phyloP scores from a whole-genome alignment of 805 yeast genomes.

The Cyberlindnera mississippiensis region DNA sequence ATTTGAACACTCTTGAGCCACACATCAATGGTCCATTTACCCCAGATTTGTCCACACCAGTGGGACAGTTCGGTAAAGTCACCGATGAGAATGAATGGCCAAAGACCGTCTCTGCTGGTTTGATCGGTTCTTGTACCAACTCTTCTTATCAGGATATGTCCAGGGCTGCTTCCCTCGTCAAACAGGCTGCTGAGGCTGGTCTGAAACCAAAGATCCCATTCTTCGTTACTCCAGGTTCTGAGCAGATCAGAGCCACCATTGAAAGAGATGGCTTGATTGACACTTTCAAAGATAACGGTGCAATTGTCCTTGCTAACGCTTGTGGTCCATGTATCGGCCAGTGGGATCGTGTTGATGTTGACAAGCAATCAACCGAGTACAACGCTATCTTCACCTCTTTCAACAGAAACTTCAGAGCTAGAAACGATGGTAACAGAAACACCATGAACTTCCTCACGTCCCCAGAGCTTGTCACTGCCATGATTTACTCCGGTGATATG shows the following conservation, averaged over 20 bases:
- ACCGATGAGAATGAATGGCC: constrained; percentile 92
- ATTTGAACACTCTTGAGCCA: constrained; percentile 87
- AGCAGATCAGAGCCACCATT: constrained; percentile 97
- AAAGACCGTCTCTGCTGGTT: constrained; percentile 83
- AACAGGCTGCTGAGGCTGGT: constrained; percentile 88
- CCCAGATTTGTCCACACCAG: constrained; percentile 95
- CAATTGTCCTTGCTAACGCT: constrained; percentile 92
- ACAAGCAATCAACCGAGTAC: constrained; percentile 76
- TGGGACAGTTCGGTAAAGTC: constrained; percentile 79
- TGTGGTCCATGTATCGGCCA: constrained; percentile 99
- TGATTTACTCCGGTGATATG: constrained; percentile 92
- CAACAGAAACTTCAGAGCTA: constrained; percentile 97
- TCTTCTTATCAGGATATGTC: constrained; percentile 98
- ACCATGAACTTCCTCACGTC: constrained; percentile 98
- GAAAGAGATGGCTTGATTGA: constrained; percentile 92
- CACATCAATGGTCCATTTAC: constrained; percentile 98
- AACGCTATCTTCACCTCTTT: constrained; percentile 96
- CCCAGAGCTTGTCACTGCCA: constrained; percentile 96
- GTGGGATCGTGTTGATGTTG: constrained; percentile 92
- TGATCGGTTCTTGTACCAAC: constrained; percentile 98
- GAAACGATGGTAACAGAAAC: constrained; percentile 97
- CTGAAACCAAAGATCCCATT: constrained; percentile 87
- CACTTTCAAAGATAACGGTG: constrained; percentile 88
- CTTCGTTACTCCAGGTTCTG: constrained; percentile 97
- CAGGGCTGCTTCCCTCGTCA: constrained; percentile 88